phyloP scores from a whole-genome alignment of 2,329 filamentous ascomycete species.

The Xylariaceae sp. region DNA sequence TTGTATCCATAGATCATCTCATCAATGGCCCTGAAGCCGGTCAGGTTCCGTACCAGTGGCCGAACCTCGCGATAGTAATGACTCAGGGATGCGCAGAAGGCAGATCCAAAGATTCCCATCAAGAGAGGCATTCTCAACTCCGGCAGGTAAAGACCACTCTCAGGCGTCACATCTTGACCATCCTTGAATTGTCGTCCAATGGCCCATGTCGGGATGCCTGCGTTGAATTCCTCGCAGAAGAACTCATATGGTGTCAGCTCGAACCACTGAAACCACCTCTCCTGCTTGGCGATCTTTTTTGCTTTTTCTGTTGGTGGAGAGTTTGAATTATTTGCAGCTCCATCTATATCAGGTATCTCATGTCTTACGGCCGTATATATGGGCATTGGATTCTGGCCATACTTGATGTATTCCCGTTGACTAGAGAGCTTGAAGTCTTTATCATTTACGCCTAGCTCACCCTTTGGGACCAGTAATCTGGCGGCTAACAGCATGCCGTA shows the following conservation, averaged over 20 bases:
- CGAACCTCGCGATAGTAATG: constrained; percentile 94
- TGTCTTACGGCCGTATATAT: constrained; percentile 96
- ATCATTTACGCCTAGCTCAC: constrained; percentile 70
- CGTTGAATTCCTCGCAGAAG: constrained; percentile 86
- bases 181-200: constrained; percentile 75
- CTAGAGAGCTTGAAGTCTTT: constrained; percentile 86
- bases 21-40: constrained; percentile 72
- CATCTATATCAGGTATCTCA: constrained; percentile 71
- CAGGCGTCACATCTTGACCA: constrained; percentile 60
- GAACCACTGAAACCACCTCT: constrained; percentile 97
- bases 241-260: constrained; percentile 93
- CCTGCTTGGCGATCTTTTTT: constrained; percentile 51
- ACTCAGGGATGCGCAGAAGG: constrained; percentile 90
- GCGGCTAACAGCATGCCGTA: constrained; percentile 85
- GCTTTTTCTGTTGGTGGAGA: constrained; percentile 40
- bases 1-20: constrained; percentile 76
- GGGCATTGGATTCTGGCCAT: constrained; percentile 77
- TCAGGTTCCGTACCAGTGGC: constrained; percentile 69
- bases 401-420: constrained; percentile 68
- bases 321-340: constrained; percentile 33
- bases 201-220: constrained; percentile 93
- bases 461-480: constrained; percentile 77
- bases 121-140: constrained; percentile 79
- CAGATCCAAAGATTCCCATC: constrained; percentile 93
- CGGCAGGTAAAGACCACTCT: constrained; percentile 65